Evolutionary conservation across 371 early-diverging fungal genomes (phyloP).

Genomic region (Actinomucor elegans): DNA sequence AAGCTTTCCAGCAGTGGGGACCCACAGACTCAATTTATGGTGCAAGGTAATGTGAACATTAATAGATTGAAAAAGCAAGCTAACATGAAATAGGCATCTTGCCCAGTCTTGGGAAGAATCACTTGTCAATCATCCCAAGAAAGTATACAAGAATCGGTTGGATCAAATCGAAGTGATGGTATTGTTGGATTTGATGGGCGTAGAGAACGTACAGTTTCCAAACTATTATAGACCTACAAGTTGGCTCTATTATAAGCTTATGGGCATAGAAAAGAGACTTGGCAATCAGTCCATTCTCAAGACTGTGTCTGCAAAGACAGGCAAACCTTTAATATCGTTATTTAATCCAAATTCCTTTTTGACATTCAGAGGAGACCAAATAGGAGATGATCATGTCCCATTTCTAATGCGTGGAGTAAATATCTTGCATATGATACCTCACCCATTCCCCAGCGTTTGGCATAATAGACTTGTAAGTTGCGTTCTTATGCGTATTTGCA

Average conservation of each 20-base stretch:
- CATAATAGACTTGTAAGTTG: constrained; percentile 66
- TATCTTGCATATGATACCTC: constrained; percentile 87
- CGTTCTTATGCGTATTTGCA: neutral
- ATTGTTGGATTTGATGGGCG: constrained; percentile 86
- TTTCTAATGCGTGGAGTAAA: constrained; percentile 81
- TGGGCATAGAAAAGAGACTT: constrained; percentile 47
- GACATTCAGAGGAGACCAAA: constrained; percentile 34
- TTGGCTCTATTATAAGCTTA: constrained; percentile 58
- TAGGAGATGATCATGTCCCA: constrained; percentile 94
- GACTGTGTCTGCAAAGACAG: constrained; percentile 24
- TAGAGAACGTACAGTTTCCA: constrained; percentile 45
- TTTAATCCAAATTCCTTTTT: constrained; percentile 43
- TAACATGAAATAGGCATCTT: too few relatives aligned
- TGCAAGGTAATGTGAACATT: constrained; percentile 62
- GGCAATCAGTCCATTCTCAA: constrained; percentile 21
- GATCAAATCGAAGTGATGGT: constrained; percentile 84
- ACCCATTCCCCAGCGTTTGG: constrained; percentile 93
- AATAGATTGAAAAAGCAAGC: constrained; percentile 10
- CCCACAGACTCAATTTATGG: constrained; percentile 90
- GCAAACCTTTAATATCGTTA: constrained; percentile 18
- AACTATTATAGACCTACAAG: constrained; percentile 64
- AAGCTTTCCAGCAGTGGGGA: constrained; percentile 85
- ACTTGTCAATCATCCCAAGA: constrained; percentile 19
- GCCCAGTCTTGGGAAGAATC: constrained; percentile 48
- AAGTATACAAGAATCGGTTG: constrained; percentile 36